phyloP scores from a whole-genome alignment of 2,329 filamentous ascomycete genomes.

The Cadophora sp. region DNA sequence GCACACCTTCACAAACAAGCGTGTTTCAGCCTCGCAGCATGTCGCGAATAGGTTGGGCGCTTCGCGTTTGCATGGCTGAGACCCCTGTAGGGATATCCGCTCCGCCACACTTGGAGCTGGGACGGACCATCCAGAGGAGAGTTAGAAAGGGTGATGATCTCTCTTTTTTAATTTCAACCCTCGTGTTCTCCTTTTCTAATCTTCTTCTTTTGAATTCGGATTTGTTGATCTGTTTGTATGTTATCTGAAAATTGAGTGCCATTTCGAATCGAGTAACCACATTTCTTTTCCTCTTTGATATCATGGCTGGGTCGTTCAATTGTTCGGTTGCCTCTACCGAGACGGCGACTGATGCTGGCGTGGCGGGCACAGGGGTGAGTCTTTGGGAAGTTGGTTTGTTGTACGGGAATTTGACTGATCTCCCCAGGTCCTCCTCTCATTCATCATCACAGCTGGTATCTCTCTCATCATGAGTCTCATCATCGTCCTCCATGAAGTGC shows the following conservation, averaged over 20 bases:
- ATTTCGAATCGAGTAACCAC: slow-evolving; percentile 2
- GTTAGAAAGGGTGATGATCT: slow-evolving; percentile 7
- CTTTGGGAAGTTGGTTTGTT: no score
- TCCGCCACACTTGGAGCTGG: slow-evolving; percentile 5
- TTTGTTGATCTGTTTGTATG: not conserved
- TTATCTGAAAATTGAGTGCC: not conserved
- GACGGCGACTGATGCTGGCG: slow-evolving; percentile 56
- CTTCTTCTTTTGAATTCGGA: not conserved
- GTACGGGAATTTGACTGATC: not conserved
- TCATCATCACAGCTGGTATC: slow-evolving; percentile 67
- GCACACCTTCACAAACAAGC: slow-evolving; percentile 18
- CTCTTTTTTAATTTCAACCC: not conserved
- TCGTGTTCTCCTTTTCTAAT: not conserved
- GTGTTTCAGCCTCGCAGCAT: slow-evolving; percentile 18
- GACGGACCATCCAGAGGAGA: slow-evolving; percentile 14
- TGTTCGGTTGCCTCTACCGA: slow-evolving; percentile 26
- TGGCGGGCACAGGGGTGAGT: slow-evolving; percentile 64
- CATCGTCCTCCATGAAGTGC: slow-evolving; percentile 62
- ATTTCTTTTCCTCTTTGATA: slow-evolving; percentile 10
- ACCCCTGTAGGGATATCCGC: slow-evolving; percentile 12
- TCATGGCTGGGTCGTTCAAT: slow-evolving; percentile 26
- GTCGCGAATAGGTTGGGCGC: slow-evolving; percentile 19
- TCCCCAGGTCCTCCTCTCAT: slow-evolving; percentile 65
- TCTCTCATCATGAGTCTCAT: slow-evolving; percentile 61
- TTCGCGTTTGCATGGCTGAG: slow-evolving; percentile 20